These are phyloP conservation scores for Backusella australiensis DNA, from an alignment of 192 early-diverging fungal genomes.

Conservation along the genomic window DNA sequence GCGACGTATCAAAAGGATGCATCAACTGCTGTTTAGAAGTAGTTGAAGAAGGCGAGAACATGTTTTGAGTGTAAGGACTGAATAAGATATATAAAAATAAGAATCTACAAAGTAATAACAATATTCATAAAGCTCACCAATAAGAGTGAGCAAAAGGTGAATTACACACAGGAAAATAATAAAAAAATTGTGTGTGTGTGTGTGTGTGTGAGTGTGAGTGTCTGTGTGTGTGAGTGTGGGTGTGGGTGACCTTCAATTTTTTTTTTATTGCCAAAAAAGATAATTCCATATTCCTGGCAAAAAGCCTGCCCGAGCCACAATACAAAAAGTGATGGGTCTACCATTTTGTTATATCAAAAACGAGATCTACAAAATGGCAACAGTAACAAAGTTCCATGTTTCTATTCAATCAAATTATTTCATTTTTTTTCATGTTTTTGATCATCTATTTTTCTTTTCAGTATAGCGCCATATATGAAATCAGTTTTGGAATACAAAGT, in stretches of 20 bases:
- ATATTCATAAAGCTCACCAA: background rate
- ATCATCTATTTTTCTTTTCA: too few species aligned
- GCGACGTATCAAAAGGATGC: background rate
- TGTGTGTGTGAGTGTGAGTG: background rate
- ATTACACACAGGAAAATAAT: background rate
- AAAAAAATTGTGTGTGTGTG: background rate
- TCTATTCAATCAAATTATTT: background rate
- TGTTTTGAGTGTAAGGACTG: background rate
- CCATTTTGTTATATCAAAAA: background rate
- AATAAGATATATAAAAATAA: background rate
- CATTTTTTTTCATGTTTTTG: background rate
- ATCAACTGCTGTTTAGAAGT: conserved; percentile 4
- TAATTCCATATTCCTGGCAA: background rate
- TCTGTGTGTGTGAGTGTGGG: background rate
- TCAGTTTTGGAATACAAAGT: background rate
- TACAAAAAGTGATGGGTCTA: background rate
- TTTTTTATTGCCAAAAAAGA: background rate
- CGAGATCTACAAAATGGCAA: background rate
- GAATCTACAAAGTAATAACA: background rate
- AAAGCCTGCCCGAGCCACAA: conserved; percentile 2
- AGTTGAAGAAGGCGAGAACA: background rate
- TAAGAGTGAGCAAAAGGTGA: background rate
- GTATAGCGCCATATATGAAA: too few species aligned
- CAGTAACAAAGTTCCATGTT: too few species aligned
- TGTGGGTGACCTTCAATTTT: background rate